Conservation (phyloP, 2,329 filamentous ascomycete species). For the Plectosphaerella plurivora region DNA sequence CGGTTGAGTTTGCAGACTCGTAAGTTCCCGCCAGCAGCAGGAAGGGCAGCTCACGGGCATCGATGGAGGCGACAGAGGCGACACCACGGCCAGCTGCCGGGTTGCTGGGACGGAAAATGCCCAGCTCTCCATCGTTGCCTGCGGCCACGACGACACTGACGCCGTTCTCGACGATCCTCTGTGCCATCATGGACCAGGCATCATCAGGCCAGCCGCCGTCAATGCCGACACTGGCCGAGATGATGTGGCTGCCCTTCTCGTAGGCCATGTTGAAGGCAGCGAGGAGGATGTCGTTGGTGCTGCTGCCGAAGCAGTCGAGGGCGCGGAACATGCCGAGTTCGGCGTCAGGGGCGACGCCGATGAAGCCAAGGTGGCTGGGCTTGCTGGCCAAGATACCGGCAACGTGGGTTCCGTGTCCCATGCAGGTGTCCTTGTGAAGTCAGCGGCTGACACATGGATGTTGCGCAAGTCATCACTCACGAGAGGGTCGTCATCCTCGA, state of each 20-base stretch:
- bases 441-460: no score
- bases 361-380: conserved; percentile 28
- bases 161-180: conserved; percentile 22
- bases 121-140: conserved; percentile 18
- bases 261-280: conserved; percentile 36
- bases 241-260: conserved; percentile 31
- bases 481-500: conserved; percentile 34
- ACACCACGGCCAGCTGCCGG: conserved; percentile 19
- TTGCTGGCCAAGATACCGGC: conserved; percentile 42
- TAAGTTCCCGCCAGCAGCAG: conserved; percentile 13
- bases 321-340: conserved; percentile 35
- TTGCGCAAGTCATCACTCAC: no score
- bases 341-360: conserved; percentile 35
- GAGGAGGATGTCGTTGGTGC: conserved; percentile 33
- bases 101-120: conserved; percentile 15
- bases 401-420: conserved; percentile 40
- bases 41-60: conserved; percentile 13
- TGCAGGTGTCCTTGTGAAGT: conserved; percentile 20
- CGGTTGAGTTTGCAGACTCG: conserved; percentile 3
- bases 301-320: conserved; percentile 26
- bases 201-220: conserved; percentile 20
- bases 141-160: conserved; percentile 20
- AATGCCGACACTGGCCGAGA: conserved; percentile 22
- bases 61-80: conserved; percentile 17
- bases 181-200: conserved; percentile 16